phyloP scores from a whole-genome alignment of 1,284 basidiomycete species.

The Papiliotrema nemorosa region DNA sequence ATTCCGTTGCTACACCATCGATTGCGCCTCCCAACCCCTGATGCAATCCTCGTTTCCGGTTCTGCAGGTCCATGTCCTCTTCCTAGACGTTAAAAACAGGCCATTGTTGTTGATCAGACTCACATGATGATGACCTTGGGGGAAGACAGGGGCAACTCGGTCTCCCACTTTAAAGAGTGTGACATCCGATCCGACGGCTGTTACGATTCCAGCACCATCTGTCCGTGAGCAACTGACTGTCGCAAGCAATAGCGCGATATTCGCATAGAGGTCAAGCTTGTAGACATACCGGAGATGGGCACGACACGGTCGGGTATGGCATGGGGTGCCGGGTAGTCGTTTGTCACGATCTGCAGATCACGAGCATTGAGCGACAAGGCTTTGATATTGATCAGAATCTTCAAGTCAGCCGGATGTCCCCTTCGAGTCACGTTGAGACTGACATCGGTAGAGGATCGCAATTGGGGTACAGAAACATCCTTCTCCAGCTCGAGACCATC shows the following conservation, averaged over 20 bases:
- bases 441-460: slow-evolving; percentile 25
- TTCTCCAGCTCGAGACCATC: slow-evolving; percentile 25
- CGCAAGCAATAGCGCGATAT: too few species aligned
- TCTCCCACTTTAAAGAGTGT: slow-evolving; percentile 46
- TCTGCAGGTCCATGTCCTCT: slow-evolving; percentile 29
- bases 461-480: slow-evolving; percentile 22
- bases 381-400: slow-evolving; percentile 43
- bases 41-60: slow-evolving; percentile 22
- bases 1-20: slow-evolving; percentile 45
- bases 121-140: slow-evolving; percentile 39
- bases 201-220: slow-evolving; percentile 50
- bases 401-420: background rate
- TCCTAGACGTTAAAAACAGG: slow-evolving; percentile 18
- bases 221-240: background rate
- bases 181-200: slow-evolving; percentile 41
- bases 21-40: slow-evolving; percentile 46
- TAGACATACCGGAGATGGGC: slow-evolving; percentile 32
- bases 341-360: slow-evolving; percentile 38
- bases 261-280: too few species aligned
- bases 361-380: slow-evolving; percentile 48
- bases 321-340: slow-evolving; percentile 39
- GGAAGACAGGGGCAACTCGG: slow-evolving; percentile 36
- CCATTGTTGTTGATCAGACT: background rate
- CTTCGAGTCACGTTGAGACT: background rate
- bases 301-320: slow-evolving; percentile 37